A percentile compares a stretch with the other conserved stretches of the same genome.
phyloP scores from a whole-genome alignment of 139 green algal species.

The Coelastrella sp. region DNA sequence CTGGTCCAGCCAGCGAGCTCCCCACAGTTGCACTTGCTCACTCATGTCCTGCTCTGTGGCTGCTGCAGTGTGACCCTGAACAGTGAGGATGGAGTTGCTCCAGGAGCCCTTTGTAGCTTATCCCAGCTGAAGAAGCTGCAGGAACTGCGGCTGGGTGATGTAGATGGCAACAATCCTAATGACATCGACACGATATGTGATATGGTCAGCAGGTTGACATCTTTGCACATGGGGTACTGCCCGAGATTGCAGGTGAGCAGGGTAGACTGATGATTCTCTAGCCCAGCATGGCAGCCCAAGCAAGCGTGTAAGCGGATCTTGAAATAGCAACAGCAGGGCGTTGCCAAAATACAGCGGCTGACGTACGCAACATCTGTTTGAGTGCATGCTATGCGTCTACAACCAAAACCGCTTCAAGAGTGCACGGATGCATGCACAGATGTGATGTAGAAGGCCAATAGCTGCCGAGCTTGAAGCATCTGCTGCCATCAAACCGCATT shows the following conservation, averaged over 20 bases:
- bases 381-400: too few species aligned
- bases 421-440: too few species aligned
- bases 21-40: not conserved
- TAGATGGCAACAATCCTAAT: slow-evolving; percentile 32
- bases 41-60: not conserved
- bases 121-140: slow-evolving; percentile 8
- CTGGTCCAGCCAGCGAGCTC: too few species aligned
- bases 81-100: slow-evolving; percentile 29
- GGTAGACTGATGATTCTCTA: not conserved
- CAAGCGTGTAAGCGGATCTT: not conserved
- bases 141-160: slow-evolving; percentile 32
- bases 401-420: too few species aligned
- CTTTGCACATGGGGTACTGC: slow-evolving; percentile 37
- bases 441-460: too few species aligned
- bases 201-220: not conserved
- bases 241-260: slow-evolving; percentile 9
- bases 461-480: too few species aligned
- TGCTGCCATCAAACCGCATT: too few species aligned
- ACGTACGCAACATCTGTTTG: too few species aligned
- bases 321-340: not conserved
- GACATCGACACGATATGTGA: slow-evolving; percentile 19
- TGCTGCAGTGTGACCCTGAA: slow-evolving; percentile 22
- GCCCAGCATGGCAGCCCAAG: not conserved
- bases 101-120: slow-evolving; percentile 13
- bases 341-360: not conserved